Base-by-base conservation (phyloP, 768 basidiomycete genomes). In the Serendipita indica region DNA sequence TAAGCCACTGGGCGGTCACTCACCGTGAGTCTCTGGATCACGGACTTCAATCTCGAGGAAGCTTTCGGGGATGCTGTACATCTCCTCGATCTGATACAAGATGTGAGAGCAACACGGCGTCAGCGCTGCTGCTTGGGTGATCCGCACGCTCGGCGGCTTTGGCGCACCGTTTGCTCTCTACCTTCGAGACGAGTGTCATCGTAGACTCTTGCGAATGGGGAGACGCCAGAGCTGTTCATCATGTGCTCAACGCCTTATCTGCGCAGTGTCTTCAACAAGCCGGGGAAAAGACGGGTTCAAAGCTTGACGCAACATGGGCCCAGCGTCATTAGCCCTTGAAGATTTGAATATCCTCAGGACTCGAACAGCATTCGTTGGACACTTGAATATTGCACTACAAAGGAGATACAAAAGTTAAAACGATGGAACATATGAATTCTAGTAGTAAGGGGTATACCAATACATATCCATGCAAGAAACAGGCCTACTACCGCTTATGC, bases 31-130 rank as follows among this genome's bases (percentile, higher is more conserved):
- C 72, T 94, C 90, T 4, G 94, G 93, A 69, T 94, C 96, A 65
- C 88, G 77, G 4, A 98, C 90, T 70, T 99, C 94, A 64, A 99
- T 96, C 74, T 98, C 94, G 46, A 98, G 75, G 69, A 94, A 96
- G 67, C 88, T 91, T 72, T 97, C 93, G 33, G 94, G 94, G 3
- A 94, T 84, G 64, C 86, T 88, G 68, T 98, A 99, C 91, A 96
- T 94, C 73, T 97, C 93, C 72, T 97, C 93, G 65, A 96, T 87
- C 85, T 91, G 70, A 60, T 66, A 65, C 18, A 18, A 18, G 12
- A 39, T 13, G 35, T 18, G 12, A 43, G 37, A 32, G 14, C 52
- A 41, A 32, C 16, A 61, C 58, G 43, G 65, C 69, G 69, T 70
- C 68, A 65, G 67, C 64, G 69, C 62, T 13, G 16, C 25, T 33